These are phyloP conservation scores for Vachellia pachyceras DNA, from an alignment of 306 rosid genomes.

Conservation along the genomic window DNA sequence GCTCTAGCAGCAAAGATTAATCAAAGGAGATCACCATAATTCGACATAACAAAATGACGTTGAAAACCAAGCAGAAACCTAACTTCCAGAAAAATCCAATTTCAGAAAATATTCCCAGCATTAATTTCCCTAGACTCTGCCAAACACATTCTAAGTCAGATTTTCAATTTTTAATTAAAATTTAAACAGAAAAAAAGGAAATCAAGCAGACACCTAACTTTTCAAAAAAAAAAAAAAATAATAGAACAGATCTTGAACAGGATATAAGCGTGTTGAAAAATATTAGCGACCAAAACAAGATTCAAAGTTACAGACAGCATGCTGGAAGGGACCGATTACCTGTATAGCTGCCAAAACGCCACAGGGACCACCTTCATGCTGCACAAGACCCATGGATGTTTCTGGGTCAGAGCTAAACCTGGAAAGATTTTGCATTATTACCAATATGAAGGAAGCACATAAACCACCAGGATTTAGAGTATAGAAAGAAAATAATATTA, in stretches of 20 bases:
- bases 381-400: slow-evolving; percentile 97
- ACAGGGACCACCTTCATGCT: slow-evolving; percentile 99
- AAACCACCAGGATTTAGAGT: slow-evolving; percentile 33
- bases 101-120: background rate
- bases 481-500: slow-evolving; percentile 30
- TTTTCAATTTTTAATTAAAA: background rate
- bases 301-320: slow-evolving; percentile 18
- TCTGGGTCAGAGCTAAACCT: slow-evolving; percentile 76
- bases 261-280: slow-evolving; percentile 22
- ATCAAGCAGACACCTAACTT: background rate
- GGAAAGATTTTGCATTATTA: slow-evolving; percentile 46
- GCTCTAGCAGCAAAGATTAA: background rate
- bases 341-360: slow-evolving; percentile 98
- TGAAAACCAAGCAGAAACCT: too few species aligned
- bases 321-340: slow-evolving; percentile 60
- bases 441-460: slow-evolving; percentile 42
- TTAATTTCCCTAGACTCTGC: background rate
- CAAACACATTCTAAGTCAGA: background rate
- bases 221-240: slow-evolving; percentile 5
- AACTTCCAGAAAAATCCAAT: background rate
- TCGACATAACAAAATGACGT: background rate
- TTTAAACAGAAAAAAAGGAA: background rate
- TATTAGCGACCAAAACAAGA: background rate
- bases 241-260: background rate
- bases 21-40: background rate